These are phyloP conservation scores for Myochromella boudieri DNA, from an alignment of 768 basidiomycete species.

Conservation along the genomic window DNA sequence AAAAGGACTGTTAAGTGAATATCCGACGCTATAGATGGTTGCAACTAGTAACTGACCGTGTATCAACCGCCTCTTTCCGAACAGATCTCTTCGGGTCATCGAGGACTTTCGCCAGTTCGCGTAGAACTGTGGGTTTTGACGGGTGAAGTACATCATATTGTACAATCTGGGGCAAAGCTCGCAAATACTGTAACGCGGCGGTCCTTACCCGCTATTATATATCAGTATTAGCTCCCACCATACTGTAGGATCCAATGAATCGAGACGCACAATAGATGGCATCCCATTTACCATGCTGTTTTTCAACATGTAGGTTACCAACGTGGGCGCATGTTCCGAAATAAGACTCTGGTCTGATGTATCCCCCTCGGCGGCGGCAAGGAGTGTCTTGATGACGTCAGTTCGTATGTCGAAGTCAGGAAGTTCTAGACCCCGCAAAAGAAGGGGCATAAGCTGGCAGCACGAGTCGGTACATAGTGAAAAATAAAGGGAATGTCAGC, in stretches of 20 bases:
- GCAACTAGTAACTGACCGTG: slow-evolving; percentile 46
- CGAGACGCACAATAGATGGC: slow-evolving; percentile 51
- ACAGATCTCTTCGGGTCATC: slow-evolving; percentile 91
- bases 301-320: slow-evolving; percentile 72
- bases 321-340: slow-evolving; percentile 66
- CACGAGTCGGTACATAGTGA: neutral
- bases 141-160: slow-evolving; percentile 85
- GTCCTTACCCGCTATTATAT: slow-evolving; percentile 66
- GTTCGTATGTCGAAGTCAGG: slow-evolving; percentile 71
- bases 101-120: slow-evolving; percentile 69
- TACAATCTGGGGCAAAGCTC: slow-evolving; percentile 69
- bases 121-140: slow-evolving; percentile 69
- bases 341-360: slow-evolving; percentile 49
- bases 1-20: no score
- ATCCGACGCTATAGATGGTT: no score
- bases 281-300: slow-evolving; percentile 52
- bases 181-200: slow-evolving; percentile 74
- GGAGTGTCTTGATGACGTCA: slow-evolving; percentile 79
- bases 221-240: neutral
- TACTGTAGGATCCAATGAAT: neutral
- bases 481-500: neutral
- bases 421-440: slow-evolving; percentile 82
- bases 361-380: slow-evolving; percentile 63
- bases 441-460: slow-evolving; percentile 78
- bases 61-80: slow-evolving; percentile 86